Evolutionary conservation across 2,329 filamentous ascomycete genomes (phyloP), one percentile per base, ranked within the genome.

Genomic region (Exophiala lecanii-corni): DNA sequence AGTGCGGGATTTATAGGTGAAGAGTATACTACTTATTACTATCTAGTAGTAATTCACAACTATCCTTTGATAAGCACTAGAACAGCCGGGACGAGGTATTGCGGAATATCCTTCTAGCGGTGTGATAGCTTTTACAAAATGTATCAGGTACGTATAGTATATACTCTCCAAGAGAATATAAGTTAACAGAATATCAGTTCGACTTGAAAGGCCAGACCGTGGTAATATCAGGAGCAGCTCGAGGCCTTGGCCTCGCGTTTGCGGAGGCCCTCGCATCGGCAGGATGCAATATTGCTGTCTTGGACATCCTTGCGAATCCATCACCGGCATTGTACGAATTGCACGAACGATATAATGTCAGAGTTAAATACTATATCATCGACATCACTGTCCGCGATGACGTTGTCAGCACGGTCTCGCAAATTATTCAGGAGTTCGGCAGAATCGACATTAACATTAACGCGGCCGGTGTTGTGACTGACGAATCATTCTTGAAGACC

Each of bases 381-480:
- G 45, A 48, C 21, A 32, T 48, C 25, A 45, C 41, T 20, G n/a
- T 16, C 17, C 20, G 20, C 15, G 18, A 30, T 9, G 13, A 48
- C 4, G 45, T 48, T 5, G n/a, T 9, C 5, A 17, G 16, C 9
- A 37, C 36, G 15, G 15, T 48, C 23, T 20, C 19, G 9, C 12
- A 40, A 5, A 26, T 48, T 18, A 23, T 45, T 5, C 35, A 36
- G 36, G 41, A 39, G 12, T 45, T 48, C 32, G 31, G 35, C 19
- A 41, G 36, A 9, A 41, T 48, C 13, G 36, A 48, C 31, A 45
- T 48, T 35, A 40, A 40, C 31, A 45, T 60, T 36, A 56, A 56
- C 20, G 56, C 57, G 16, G 57, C 57, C 13, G 57, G 57, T n/a
- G 47, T 59, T 13, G 57, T 55, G n/a, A 48, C 39, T 5, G 54